Evolutionary conservation across 495 filamentous ascomycete genomes (phyloP), one percentile per base, ranked within the genome.

Genomic region (Tuber melanosporum): DNA sequence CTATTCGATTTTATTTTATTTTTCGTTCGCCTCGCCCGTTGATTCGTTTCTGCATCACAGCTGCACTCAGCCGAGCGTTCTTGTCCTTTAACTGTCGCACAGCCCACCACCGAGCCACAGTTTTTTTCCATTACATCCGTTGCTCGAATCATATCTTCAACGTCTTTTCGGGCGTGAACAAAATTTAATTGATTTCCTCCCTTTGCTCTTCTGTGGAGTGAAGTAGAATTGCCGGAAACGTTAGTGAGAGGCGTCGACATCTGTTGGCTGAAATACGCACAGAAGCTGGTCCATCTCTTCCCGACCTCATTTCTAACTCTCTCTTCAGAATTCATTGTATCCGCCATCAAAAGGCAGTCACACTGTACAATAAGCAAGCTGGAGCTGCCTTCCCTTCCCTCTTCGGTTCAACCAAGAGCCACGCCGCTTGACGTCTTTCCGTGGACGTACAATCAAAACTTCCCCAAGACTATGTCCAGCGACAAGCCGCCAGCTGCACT

Each of bases 331-430:
- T 77, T 71, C 74, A 73, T 74, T 73, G 74, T 73, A 84, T 69
- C 76, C 77, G 70, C 76, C 47, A 75, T 74, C 75, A 49, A 81
- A 73, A 74, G 82, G 74, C 72, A 70, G 52, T 73, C 75, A 77
- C 76, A 66, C 78, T 82, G 85, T 83, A 80, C 80, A 76, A 93
- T 91, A 94, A 94, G 89, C 92, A 98, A 97, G 89, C 94, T 98
- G 94, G 94, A 97, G 94, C 91, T 95, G 87, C 93, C 94, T 85
- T 92, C 93, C 88, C 91, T 95, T 83, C 91, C 93, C 84, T 66
- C 57, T 32, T 92, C 94, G 88, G 90, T 93, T 89, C 92, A 93
- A 85, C 90, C 91, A 90, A 92, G 94, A 91, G 93, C 91, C 88
- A 89, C 90, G 87, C 88, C 90, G 87, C 88, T 89, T 85, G 92